A percentile compares a stretch with the other conserved stretches of the same genome.
Conservation (phyloP, 176 grass and related monocot species). For the Otatea glauca region DNA sequence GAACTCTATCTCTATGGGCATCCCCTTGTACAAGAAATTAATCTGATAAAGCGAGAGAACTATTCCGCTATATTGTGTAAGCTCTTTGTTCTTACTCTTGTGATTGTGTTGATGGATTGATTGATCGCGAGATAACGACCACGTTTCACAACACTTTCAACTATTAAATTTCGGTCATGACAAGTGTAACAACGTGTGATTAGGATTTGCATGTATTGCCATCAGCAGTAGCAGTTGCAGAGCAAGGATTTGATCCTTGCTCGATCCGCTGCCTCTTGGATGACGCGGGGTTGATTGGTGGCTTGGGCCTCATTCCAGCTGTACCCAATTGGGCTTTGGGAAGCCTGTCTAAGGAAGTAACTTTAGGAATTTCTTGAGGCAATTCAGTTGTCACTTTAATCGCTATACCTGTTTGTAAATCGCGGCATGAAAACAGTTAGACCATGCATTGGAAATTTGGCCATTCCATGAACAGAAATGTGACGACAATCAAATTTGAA, state of each 20-base stretch:
- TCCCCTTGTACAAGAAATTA: too few relatives aligned
- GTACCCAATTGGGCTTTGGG: slow-evolving; percentile 34
- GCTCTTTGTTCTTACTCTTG: too few relatives aligned
- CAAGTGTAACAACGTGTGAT: not conserved
- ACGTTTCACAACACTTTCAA: too few relatives aligned
- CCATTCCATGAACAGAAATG: not conserved
- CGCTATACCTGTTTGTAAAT: slow-evolving; percentile 14
- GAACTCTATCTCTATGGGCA: too few relatives aligned
- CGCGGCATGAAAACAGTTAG: not conserved
- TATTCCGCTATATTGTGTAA: too few relatives aligned
- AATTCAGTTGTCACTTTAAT: slow-evolving; percentile 64
- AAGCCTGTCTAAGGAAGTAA: slow-evolving; percentile 25
- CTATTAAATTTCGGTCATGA: not conserved
- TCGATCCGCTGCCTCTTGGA: slow-evolving; percentile 55
- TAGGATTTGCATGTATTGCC: slow-evolving; percentile 45
- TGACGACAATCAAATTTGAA: not conserved
- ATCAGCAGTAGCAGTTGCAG: slow-evolving; percentile 41
- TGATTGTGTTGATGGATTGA: too few relatives aligned
- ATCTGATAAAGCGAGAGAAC: too few relatives aligned
- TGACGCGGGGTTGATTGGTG: slow-evolving; percentile 20
- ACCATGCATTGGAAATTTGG: not conserved
- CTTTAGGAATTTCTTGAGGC: slow-evolving; percentile 52
- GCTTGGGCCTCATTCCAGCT: slow-evolving; percentile 34
- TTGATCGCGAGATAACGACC: too few relatives aligned
- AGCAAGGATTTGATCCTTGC: not conserved